phyloP scores from a whole-genome alignment of 2,329 filamentous ascomycete species.

The Westerdykella aurantiaca region DNA sequence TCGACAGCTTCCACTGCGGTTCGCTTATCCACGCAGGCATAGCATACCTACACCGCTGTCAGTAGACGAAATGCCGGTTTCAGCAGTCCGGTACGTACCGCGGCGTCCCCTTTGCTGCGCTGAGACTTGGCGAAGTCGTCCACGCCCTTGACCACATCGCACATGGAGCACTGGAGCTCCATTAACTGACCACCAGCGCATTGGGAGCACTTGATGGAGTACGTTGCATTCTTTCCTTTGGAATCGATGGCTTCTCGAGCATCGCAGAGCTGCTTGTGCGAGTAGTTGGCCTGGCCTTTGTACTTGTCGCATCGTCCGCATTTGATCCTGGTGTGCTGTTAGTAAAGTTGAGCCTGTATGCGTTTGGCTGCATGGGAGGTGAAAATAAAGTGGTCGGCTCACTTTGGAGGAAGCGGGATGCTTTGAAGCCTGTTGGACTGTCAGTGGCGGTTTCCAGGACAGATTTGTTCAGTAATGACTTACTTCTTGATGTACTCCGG shows the following conservation, averaged over 20 bases:
- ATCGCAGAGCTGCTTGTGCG: slow-evolving; percentile 44
- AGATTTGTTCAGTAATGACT: neutral
- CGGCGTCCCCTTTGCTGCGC: slow-evolving; percentile 41
- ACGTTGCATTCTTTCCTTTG: slow-evolving; percentile 9
- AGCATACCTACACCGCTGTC: slow-evolving; percentile 22
- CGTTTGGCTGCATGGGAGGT: neutral
- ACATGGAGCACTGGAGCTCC: slow-evolving; percentile 47
- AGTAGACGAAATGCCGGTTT: slow-evolving; percentile 2
- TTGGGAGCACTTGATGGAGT: slow-evolving; percentile 37
- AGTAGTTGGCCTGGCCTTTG: slow-evolving; percentile 37
- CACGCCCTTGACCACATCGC: slow-evolving; percentile 43
- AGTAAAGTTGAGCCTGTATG: neutral
- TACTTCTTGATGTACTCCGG: neutral
- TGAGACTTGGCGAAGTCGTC: slow-evolving; percentile 48
- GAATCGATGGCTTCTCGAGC: slow-evolving; percentile 14
- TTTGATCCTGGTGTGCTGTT: neutral
- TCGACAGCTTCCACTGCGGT: slow-evolving; percentile 19
- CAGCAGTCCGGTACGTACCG: slow-evolving; percentile 35
- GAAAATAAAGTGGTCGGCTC: neutral
- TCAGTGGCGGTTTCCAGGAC: neutral
- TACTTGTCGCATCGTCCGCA: slow-evolving; percentile 27
- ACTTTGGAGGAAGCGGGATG: neutral
- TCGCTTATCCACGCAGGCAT: slow-evolving; percentile 24
- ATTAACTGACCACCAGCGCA: slow-evolving; percentile 42
- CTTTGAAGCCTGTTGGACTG: neutral